phyloP scores from a whole-genome alignment of 441 rosid species.

The Gossypium trilobum region DNA sequence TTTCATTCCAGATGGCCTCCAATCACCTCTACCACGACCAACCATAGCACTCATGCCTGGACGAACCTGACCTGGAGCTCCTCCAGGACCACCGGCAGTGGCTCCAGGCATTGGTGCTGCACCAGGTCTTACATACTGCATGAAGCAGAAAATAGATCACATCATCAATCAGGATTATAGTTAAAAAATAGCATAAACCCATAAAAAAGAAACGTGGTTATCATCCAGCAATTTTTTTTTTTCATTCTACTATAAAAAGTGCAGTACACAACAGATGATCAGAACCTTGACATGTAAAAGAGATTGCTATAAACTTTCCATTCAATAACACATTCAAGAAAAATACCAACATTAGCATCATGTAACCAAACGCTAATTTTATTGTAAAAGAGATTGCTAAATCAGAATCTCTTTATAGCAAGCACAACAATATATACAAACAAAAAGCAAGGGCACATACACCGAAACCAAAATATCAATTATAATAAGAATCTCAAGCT shows the following conservation, averaged over 20 bases:
- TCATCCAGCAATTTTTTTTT: not conserved
- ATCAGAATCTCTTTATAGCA: not conserved
- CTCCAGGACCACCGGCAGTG: slow-evolving; percentile 37
- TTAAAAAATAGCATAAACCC: slow-evolving; percentile 3
- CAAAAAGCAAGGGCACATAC: not conserved
- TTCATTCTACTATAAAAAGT: not conserved
- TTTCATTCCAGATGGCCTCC: slow-evolving; percentile 75
- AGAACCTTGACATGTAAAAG: not conserved
- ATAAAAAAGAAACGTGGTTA: not conserved
- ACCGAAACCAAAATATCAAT: not conserved
- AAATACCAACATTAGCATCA: slow-evolving; percentile 8
- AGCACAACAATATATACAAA: not conserved
- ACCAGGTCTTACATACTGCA: slow-evolving; percentile 98
- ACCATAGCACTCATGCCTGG: slow-evolving; percentile 55
- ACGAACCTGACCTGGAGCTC: slow-evolving; percentile 67
- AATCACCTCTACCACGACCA: slow-evolving; percentile 95
- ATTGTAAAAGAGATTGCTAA: not conserved
- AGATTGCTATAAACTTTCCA: not conserved
- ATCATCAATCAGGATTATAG: not conserved
- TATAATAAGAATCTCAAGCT: not conserved
- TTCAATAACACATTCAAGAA: not conserved
- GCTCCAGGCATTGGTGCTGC: slow-evolving; percentile 76
- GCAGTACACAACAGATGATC: not conserved
- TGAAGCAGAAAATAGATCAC: slow-evolving; percentile 21
- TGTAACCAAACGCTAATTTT: not conserved